These are phyloP conservation scores for Orbilia ellipsospora DNA, from an alignment of 2,329 filamentous ascomycete species.

Conservation along the genomic window DNA sequence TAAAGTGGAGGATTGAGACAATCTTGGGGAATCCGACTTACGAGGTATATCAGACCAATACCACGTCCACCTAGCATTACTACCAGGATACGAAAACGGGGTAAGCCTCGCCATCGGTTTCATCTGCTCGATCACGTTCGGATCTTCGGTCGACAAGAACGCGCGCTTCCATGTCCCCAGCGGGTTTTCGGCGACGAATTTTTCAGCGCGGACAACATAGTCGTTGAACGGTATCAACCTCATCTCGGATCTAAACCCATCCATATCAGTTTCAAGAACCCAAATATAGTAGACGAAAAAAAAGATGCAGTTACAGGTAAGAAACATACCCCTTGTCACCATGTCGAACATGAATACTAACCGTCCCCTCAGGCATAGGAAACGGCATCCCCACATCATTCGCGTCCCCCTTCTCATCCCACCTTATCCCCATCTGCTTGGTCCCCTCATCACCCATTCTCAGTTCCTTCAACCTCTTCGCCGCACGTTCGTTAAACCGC, in stretches of 20 bases:
- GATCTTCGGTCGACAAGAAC: conserved; percentile 57
- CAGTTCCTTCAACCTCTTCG: conserved; percentile 47
- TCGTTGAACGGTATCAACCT: conserved; percentile 54
- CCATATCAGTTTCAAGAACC: not conserved
- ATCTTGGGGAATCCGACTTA: conserved; percentile 17
- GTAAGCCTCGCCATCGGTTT: conserved; percentile 52
- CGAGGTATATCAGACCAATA: conserved; percentile 58
- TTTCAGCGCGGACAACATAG: conserved; percentile 54
- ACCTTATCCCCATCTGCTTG: conserved; percentile 38
- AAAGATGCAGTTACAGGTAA: not conserved
- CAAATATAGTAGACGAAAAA: not conserved
- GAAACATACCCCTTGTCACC: conserved; percentile 54
- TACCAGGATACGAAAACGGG: conserved; percentile 39
- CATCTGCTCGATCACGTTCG: conserved; percentile 54
- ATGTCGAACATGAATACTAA: conserved; percentile 57
- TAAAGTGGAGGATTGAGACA: not conserved
- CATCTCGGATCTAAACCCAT: conserved; percentile 52
- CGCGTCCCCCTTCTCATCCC: conserved; percentile 30
- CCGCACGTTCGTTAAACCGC: conserved; percentile 55
- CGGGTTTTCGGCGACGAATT: conserved; percentile 55
- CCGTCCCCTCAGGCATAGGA: conserved; percentile 56
- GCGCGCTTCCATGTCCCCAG: conserved; percentile 54
- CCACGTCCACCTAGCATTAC: conserved; percentile 56
- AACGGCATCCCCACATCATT: conserved; percentile 54
- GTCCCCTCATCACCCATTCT: conserved; percentile 29